phyloP scores from a whole-genome alignment of 306 rosid species.

The Dicorynia guianensis region DNA sequence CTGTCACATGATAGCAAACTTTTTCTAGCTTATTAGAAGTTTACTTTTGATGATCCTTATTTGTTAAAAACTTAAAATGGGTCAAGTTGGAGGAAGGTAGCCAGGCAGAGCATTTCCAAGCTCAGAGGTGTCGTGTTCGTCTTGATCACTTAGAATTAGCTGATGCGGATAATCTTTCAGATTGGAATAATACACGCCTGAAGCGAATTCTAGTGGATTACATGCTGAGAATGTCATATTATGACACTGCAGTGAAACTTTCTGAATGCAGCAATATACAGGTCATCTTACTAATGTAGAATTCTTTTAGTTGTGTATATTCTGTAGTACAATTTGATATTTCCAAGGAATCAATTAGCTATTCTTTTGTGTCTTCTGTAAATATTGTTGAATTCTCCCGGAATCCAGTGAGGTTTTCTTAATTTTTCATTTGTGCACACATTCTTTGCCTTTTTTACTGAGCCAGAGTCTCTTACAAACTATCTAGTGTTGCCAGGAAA shows the following conservation, averaged over 20 bases:
- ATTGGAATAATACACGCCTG: slow-evolving; percentile 81
- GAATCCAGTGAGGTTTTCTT: no score
- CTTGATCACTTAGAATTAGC: slow-evolving; percentile 85
- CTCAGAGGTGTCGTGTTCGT: slow-evolving; percentile 83
- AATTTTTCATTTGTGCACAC: no score
- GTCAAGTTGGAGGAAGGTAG: slow-evolving; percentile 88
- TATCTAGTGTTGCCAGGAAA: no score
- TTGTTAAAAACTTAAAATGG: slow-evolving; percentile 36
- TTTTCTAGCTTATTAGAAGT: background rate
- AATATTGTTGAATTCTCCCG: no score
- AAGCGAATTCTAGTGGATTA: slow-evolving; percentile 94
- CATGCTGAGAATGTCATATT: slow-evolving; percentile 95
- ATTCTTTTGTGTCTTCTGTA: no score
- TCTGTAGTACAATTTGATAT: no score
- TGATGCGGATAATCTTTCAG: slow-evolving; percentile 71
- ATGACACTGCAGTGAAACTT: slow-evolving; percentile 78
- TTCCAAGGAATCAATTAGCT: no score
- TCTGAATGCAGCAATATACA: slow-evolving; percentile 80
- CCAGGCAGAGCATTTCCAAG: slow-evolving; percentile 79
- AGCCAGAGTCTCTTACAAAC: no score
- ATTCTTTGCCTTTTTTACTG: no score
- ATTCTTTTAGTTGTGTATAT: no score
- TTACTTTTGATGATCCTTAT: slow-evolving; percentile 7
- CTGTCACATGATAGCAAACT: background rate
- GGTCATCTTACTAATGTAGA: slow-evolving; percentile 46